Conservation (phyloP, 1,284 basidiomycete genomes). For the Agroathelia rolfsii region DNA sequence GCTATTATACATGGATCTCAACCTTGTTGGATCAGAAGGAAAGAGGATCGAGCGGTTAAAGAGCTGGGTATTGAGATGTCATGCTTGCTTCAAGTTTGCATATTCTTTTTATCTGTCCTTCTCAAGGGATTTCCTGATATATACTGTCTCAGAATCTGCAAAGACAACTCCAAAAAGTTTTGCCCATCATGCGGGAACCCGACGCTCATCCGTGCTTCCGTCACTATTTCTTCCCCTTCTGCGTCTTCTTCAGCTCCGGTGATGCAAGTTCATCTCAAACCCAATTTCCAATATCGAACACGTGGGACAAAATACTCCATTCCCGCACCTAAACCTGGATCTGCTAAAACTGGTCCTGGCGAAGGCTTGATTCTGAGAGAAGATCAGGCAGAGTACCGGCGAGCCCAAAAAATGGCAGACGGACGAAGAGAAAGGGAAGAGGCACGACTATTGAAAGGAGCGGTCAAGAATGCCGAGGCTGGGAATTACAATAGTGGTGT, state of each 20-base stretch:
- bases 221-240: constrained; percentile 67
- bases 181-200: constrained; percentile 96
- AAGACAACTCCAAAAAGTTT: constrained; percentile 91
- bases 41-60: constrained; percentile 86
- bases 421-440: constrained; percentile 72
- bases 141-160: constrained; percentile 68
- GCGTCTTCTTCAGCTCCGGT: constrained; percentile 48
- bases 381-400: constrained; percentile 81
- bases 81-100: constrained; percentile 98
- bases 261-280: constrained; percentile 84
- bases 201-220: constrained; percentile 84
- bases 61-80: constrained; percentile 94
- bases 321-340: constrained; percentile 84
- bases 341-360: constrained; percentile 73
- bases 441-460: constrained; percentile 56
- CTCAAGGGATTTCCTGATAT: background rate
- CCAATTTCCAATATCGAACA: constrained; percentile 89
- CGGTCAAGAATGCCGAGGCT: constrained; percentile 37
- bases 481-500: constrained; percentile 40
- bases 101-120: constrained; percentile 2
- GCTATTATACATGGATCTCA: constrained; percentile 88
- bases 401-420: constrained; percentile 70
- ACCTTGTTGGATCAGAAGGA: constrained; percentile 86
- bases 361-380: constrained; percentile 82
- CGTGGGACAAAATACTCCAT: constrained; percentile 93